These are phyloP conservation scores for Aspergillus persii DNA, from an alignment of 2,329 filamentous ascomycete genomes.

Conservation along the genomic window DNA sequence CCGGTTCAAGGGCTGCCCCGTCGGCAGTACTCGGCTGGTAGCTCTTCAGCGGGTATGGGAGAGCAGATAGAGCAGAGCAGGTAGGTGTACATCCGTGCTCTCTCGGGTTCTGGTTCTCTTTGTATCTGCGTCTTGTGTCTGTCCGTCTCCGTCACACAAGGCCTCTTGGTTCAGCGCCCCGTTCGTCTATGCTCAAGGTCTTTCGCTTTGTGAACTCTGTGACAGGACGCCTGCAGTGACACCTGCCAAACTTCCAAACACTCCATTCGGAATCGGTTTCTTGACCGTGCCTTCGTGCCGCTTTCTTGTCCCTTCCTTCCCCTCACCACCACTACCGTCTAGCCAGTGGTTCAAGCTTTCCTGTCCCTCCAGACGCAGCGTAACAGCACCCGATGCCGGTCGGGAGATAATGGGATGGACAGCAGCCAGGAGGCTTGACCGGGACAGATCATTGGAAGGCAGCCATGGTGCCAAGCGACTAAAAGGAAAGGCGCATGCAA, in stretches of 20 bases:
- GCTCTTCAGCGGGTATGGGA: not conserved
- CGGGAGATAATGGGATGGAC: conserved; percentile 2
- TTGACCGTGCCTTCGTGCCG: not conserved
- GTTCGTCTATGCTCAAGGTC: not conserved
- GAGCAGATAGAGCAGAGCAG: not conserved
- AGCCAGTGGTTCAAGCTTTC: conserved; percentile 4
- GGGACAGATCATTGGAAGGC: not conserved
- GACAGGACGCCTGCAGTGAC: not conserved
- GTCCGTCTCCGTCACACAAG: not conserved
- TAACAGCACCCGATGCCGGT: not conserved
- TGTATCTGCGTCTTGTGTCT: not conserved
- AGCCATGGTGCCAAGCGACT: conserved; percentile 5
- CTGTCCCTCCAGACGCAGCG: not conserved
- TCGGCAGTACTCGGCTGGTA: not conserved
- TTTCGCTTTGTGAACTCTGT: not conserved
- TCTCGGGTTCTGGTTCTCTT: not conserved
- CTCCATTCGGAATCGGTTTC: not conserved
- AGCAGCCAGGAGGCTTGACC: not conserved
- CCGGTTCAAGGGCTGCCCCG: not conserved
- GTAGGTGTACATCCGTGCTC: not conserved
- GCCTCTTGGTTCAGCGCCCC: not conserved
- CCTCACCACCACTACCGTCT: not conserved
- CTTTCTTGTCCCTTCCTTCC: not conserved
- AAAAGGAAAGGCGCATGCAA: conserved; percentile 8
- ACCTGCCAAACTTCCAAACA: not conserved